Base-by-base conservation (phyloP, 1,139 yeast species). In the Candida sp. region DNA sequence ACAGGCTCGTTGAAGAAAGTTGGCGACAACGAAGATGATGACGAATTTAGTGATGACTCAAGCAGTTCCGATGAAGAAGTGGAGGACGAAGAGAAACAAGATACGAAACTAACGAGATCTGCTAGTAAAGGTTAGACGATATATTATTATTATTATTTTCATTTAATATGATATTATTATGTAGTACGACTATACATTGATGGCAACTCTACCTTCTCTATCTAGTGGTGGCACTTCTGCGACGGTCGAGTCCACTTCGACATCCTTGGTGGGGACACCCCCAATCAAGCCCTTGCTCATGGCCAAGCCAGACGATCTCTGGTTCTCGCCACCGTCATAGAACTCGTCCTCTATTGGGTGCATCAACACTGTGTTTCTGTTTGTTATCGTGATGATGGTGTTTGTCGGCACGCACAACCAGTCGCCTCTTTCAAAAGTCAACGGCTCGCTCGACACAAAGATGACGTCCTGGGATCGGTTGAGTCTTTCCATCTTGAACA, bases 391-490 rank as follows among this genome's bases (percentile, higher is more conserved):
- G n/a, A 94, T 68, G 3, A 88, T 73, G 2, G 98, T 88, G 67
- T 94, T 94, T 3, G 98, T 88, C 2, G 98, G 99, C 1, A 94
- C 96, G 17, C 97, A 88, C 53, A 94, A 89, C 99, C 99, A 94
- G 70, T 94, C 99, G 39, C 94, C 94, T 52, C 99, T 76, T 72
- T 94, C 98, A 69, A 94, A 94, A 0, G 99, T 94, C 52, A 94
- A 77, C 0, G 99, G 99, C 65, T 94, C 99, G 34, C 96, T 88
- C 2, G 99, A 97, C 42, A 94, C 91, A 85, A 94, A 89, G n/a
- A 94, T 88, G 35, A 94, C 94, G 67, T 91, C 94, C 66, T 93
- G 98, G 7, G 96, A 90, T 48, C 98, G 78, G 67, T 93, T 96
- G 54, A 90, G 77, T 48, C 99, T 78, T 68, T 94, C 98, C 98